Evolutionary conservation across 352 stramenopile genomes (phyloP).

Genomic region (Plasmopara muralis): DNA sequence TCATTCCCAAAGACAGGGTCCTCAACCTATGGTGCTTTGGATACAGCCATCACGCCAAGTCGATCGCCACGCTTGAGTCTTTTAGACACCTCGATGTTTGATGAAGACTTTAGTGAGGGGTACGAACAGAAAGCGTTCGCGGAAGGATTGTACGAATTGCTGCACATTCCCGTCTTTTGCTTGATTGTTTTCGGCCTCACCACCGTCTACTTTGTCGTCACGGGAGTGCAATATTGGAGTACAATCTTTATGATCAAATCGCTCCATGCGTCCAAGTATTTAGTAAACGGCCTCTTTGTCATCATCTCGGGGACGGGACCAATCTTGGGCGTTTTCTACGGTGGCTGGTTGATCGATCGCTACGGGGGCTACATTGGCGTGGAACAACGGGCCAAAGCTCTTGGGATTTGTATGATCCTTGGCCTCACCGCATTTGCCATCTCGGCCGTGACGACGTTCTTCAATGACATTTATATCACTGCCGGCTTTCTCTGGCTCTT

Average conservation of each 20-base stretch:
- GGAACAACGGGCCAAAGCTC: slow-evolving; percentile 61
- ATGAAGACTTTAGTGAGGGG: slow-evolving; percentile 67
- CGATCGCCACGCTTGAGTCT: slow-evolving; percentile 37
- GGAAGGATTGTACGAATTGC: slow-evolving; percentile 52
- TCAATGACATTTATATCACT: slow-evolving; percentile 70
- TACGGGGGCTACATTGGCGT: slow-evolving; percentile 74
- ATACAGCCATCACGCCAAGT: slow-evolving; percentile 31
- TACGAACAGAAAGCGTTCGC: slow-evolving; percentile 66
- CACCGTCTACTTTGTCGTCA: slow-evolving; percentile 84
- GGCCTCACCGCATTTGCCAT: slow-evolving; percentile 61
- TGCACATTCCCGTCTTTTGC: slow-evolving; percentile 68
- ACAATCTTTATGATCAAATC: slow-evolving; percentile 87
- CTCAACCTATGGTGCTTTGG: slow-evolving; percentile 51
- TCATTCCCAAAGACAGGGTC: slow-evolving; percentile 16
- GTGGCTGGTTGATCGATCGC: slow-evolving; percentile 71
- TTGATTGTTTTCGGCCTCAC: slow-evolving; percentile 72
- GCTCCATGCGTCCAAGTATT: slow-evolving; percentile 72
- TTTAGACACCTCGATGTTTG: slow-evolving; percentile 57
- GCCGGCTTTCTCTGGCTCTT: slow-evolving; percentile 70
- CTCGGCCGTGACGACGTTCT: slow-evolving; percentile 68
- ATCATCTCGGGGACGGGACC: slow-evolving; percentile 73
- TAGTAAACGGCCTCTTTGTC: slow-evolving; percentile 77
- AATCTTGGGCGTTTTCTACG: slow-evolving; percentile 78
- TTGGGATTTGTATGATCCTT: slow-evolving; percentile 73
- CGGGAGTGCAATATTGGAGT: slow-evolving; percentile 82